Evolutionary conservation across 2,329 filamentous ascomycete genomes (phyloP).

Genomic region (Neonectria neomacrospora): DNA sequence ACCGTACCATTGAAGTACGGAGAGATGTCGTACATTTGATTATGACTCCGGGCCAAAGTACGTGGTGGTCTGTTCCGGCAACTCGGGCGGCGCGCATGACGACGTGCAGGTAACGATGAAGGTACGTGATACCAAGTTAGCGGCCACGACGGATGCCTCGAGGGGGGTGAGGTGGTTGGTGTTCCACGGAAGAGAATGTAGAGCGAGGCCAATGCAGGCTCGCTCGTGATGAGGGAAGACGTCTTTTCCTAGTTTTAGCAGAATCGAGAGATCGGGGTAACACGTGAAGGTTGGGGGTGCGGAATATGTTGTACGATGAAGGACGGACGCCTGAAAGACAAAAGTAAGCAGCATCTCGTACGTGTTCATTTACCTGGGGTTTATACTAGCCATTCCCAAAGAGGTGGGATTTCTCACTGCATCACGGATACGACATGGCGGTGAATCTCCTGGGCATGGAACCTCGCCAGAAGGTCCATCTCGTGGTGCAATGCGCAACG

Average conservation of each 20-base stretch:
- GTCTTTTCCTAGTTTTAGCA: neutral
- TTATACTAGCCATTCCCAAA: neutral
- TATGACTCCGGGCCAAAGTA: constrained; percentile 28
- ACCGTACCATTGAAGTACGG: neutral
- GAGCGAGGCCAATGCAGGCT: constrained; percentile 25
- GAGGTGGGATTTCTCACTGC: neutral
- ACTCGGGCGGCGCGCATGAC: constrained; percentile 28
- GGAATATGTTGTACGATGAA: constrained; percentile 3
- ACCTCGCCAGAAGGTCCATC: neutral
- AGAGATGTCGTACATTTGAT: constrained; percentile 7
- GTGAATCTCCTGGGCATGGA: neutral
- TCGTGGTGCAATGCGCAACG: constrained; percentile 38
- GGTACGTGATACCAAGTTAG: neutral
- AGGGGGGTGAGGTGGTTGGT: constrained; percentile 26
- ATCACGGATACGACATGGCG: neutral
- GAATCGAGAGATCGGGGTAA: neutral
- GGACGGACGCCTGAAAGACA: neutral
- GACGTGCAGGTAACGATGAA: constrained; percentile 32
- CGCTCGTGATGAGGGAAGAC: neutral
- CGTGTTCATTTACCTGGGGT: neutral
- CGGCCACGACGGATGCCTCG: constrained; percentile 24
- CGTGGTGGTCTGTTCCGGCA: constrained; percentile 32
- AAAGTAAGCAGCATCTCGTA: neutral
- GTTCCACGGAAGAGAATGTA: constrained; percentile 30
- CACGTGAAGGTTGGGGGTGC: neutral